Conservation (phyloP, 2,329 filamentous ascomycete genomes). For the Blumeria hordei region DNA sequence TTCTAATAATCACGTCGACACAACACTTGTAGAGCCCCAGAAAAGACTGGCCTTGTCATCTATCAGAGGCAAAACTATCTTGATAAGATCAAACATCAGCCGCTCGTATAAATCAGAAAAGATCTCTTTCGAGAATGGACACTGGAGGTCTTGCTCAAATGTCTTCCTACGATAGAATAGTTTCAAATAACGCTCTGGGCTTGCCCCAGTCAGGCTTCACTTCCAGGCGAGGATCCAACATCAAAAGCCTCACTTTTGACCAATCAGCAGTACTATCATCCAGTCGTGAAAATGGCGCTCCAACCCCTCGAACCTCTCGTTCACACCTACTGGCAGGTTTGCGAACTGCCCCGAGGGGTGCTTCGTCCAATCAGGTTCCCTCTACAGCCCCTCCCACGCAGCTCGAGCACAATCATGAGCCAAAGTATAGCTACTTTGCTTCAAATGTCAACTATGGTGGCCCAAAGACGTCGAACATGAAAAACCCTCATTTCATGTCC, state of each 20-base stretch:
- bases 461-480: slow-evolving; percentile 13
- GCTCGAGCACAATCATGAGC: slow-evolving; percentile 16
- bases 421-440: slow-evolving; percentile 14
- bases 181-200: slow-evolving; percentile 44
- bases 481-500: slow-evolving; percentile 18
- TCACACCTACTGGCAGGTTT: slow-evolving; percentile 85
- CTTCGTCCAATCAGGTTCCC: slow-evolving; percentile 45
- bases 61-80: too few species aligned
- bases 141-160: slow-evolving; percentile 98
- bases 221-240: slow-evolving; percentile 58
- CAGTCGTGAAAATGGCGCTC: slow-evolving; percentile 39
- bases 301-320: slow-evolving; percentile 79
- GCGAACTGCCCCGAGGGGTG: slow-evolving; percentile 77
- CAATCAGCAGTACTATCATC: slow-evolving; percentile 39
- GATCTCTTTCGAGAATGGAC: slow-evolving; percentile 35
- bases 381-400: slow-evolving; percentile 37
- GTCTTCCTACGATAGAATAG: slow-evolving; percentile 58
- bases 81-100: too few species aligned
- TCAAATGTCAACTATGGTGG: slow-evolving; percentile 13
- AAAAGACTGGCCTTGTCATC: too few species aligned
- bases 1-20: too few species aligned
- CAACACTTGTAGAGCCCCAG: too few species aligned
- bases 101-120: too few species aligned
- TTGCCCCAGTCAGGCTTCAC: slow-evolving; percentile 62
- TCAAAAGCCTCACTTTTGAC: slow-evolving; percentile 74